A percentile compares a stretch with the other conserved stretches of the same genome.
Conservation (phyloP, 2,329 filamentous ascomycete species). For the Penicillium sp. region DNA sequence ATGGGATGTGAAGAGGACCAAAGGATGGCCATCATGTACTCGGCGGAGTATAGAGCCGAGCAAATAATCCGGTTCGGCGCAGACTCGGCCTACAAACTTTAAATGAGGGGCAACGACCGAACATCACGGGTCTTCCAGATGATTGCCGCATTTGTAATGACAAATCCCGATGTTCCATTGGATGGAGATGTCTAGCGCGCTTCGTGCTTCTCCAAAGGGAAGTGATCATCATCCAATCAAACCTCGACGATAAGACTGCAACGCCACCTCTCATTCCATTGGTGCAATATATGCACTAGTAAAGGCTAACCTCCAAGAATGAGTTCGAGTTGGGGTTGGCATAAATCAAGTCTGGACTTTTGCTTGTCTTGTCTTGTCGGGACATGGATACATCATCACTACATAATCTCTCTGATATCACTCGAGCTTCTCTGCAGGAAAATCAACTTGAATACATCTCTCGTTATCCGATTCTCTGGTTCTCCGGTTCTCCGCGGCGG, state of each 20-base stretch:
- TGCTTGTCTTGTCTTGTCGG: not conserved
- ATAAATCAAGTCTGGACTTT: not conserved
- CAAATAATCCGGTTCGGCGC: too few relatives aligned
- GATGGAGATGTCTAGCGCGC: not conserved
- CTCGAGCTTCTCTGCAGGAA: too few relatives aligned
- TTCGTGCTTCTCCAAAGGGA: not conserved
- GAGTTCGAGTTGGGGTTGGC: not conserved
- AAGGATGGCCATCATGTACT: too few relatives aligned
- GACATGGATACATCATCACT: not conserved
- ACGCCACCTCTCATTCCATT: constrained; percentile 18
- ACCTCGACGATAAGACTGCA: constrained; percentile 11
- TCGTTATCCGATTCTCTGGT: too few relatives aligned
- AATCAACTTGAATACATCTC: too few relatives aligned
- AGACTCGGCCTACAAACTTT: too few relatives aligned
- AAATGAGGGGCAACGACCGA: not conserved
- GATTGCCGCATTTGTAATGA: constrained; percentile 5
- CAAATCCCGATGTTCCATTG: not conserved
- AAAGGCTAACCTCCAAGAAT: constrained; percentile 6
- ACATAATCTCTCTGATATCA: not conserved
- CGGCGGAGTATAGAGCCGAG: not conserved
- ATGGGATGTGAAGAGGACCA: too few relatives aligned
- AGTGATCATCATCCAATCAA: constrained; percentile 11
- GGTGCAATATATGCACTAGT: constrained; percentile 6
- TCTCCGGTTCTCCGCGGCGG: not conserved
- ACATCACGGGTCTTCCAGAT: constrained; percentile 5